Evolutionary conservation across 2,329 filamentous ascomycete genomes (phyloP).

Genomic region (Parasarocladium wereldwijsianum): DNA sequence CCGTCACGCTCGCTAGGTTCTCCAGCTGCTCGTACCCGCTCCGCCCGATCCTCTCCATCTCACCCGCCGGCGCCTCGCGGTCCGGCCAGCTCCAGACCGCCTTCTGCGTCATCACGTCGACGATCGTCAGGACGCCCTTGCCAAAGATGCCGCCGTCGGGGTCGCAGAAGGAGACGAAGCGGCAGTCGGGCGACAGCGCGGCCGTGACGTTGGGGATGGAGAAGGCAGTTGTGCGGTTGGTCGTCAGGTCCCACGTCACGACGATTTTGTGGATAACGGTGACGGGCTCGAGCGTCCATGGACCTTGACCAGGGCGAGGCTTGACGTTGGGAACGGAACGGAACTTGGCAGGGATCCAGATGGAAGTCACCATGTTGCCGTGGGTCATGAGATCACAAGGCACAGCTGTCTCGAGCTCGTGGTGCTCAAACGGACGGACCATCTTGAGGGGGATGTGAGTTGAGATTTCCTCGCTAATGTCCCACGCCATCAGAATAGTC

Average conservation of each 20-base stretch:
- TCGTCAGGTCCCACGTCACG: constrained; percentile 24
- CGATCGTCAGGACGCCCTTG: constrained; percentile 18
- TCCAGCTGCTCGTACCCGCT: constrained; percentile 17
- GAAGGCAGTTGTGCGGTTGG: constrained; percentile 21
- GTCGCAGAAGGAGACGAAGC: constrained; percentile 25
- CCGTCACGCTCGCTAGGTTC: constrained; percentile 19
- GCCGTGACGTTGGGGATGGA: constrained; percentile 22
- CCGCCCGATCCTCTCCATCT: constrained; percentile 10
- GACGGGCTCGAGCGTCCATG: constrained; percentile 19
- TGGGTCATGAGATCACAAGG: constrained; percentile 21
- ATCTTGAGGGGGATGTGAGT: constrained; percentile 19
- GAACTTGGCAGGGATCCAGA: constrained; percentile 25
- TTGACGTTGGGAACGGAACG: constrained; percentile 16
- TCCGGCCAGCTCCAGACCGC: constrained; percentile 24
- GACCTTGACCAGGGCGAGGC: constrained; percentile 8
- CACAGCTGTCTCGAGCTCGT: constrained; percentile 23
- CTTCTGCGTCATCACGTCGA: constrained; percentile 21
- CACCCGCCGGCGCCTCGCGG: constrained; percentile 14
- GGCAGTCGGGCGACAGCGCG: constrained; percentile 24
- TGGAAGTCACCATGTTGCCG: constrained; percentile 22
- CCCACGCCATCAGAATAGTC: constrained; percentile 24
- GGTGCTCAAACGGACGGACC: constrained; percentile 21
- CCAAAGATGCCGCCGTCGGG: constrained; percentile 17
- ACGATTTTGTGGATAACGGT: constrained; percentile 19
- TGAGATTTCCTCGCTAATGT: constrained; percentile 15